Percentiles rank a stretch among this genome's conserved stretches.
phyloP scores from a whole-genome alignment of 2,329 filamentous ascomycete genomes.

The Grosmannia serpens region DNA sequence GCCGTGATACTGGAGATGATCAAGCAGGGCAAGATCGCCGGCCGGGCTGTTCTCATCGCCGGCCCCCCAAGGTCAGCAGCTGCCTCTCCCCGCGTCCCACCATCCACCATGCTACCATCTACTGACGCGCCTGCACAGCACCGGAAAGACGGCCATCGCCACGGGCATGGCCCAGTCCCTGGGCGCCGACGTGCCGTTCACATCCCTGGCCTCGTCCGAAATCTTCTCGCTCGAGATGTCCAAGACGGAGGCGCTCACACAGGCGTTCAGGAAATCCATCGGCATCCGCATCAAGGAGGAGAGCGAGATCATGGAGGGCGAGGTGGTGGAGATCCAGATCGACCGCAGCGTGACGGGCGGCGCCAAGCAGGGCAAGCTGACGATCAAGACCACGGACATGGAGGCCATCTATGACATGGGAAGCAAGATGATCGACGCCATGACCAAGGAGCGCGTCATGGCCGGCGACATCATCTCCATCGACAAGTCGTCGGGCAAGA shows the following conservation, averaged over 20 bases:
- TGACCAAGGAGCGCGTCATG: constrained; percentile 99
- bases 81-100: not conserved
- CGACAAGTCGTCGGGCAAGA: constrained; percentile 96
- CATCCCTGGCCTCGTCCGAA: constrained; percentile 87
- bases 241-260: constrained; percentile 94
- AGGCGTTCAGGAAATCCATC: constrained; percentile 98
- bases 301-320: constrained; percentile 97
- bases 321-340: constrained; percentile 97
- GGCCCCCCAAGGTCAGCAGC: constrained; percentile 65
- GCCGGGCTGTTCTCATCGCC: constrained; percentile 85
- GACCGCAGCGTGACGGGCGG: constrained; percentile 92
- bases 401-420: constrained; percentile 99
- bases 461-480: constrained; percentile 97
- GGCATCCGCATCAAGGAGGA: constrained; percentile 98
- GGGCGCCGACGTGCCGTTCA: constrained; percentile 90
- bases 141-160: constrained; percentile 94
- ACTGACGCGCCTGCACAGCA: constrained; percentile 41
- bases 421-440: constrained; percentile 98
- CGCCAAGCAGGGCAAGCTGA: constrained; percentile 97
- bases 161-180: constrained; percentile 98
- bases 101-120: not conserved
- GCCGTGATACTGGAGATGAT: constrained; percentile 98
- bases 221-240: constrained; percentile 99
- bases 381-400: constrained; percentile 99
- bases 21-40: constrained; percentile 96